Evolutionary conservation across 192 early-diverging fungal species (phyloP).

Genomic region (Coemansia sp.): DNA sequence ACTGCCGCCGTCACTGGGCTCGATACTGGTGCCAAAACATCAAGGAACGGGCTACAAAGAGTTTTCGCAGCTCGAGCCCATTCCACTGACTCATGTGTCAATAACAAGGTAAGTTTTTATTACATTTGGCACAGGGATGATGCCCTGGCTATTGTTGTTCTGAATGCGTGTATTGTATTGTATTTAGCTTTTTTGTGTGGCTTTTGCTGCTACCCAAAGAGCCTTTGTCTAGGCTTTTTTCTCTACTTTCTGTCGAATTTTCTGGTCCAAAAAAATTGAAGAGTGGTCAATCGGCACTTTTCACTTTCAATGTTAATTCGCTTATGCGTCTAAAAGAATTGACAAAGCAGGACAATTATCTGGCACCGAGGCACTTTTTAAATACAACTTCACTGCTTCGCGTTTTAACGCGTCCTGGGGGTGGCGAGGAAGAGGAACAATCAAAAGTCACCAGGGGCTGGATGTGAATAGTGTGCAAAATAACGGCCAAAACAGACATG

Average conservation of each 20-base stretch:
- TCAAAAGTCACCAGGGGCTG: not conserved
- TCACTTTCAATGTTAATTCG: not conserved
- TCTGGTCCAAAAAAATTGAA: not conserved
- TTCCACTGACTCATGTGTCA: constrained; percentile 35
- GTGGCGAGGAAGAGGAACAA: not conserved
- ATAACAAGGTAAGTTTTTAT: constrained; percentile 40
- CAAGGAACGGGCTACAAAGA: constrained; percentile 17
- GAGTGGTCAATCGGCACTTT: not conserved
- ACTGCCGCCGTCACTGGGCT: constrained; percentile 29
- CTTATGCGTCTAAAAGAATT: no score
- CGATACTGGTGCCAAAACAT: constrained; percentile 18
- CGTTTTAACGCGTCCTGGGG: not conserved
- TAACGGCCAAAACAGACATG: constrained; percentile 2
- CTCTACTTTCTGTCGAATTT: not conserved
- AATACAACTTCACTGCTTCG: not conserved
- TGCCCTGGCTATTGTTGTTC: not conserved
- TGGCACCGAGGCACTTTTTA: not conserved
- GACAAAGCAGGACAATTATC: not conserved
- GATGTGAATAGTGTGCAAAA: not conserved
- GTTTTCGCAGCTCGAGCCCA: constrained; percentile 39
- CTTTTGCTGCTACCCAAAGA: not conserved
- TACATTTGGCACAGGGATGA: not conserved
- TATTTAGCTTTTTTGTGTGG: constrained; percentile 1
- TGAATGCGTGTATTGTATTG: not conserved
- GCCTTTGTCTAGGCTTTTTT: not conserved